Evolutionary conservation across 2,329 filamentous ascomycete genomes (phyloP).

Genomic region (Aureobasidium sp.): DNA sequence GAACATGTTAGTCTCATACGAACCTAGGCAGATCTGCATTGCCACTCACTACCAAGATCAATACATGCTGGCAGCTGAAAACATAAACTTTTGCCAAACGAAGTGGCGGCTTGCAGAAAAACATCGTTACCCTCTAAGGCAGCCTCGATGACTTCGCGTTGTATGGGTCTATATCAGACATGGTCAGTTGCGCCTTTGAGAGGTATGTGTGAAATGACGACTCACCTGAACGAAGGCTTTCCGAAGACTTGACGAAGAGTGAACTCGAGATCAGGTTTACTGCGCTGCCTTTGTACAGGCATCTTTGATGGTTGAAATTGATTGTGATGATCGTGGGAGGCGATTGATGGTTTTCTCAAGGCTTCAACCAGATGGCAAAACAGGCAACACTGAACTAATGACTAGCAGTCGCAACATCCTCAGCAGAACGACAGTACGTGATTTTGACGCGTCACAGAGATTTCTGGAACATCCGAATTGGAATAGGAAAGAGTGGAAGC

Average conservation of each 20-base stretch:
- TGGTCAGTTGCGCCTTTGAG: not conserved
- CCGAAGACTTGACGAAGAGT: slow-evolving; percentile 31
- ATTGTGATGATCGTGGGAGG: not conserved
- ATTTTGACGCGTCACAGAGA: not conserved
- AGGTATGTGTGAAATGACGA: not conserved
- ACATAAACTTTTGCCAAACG: slow-evolving; percentile 52
- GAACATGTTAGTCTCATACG: not conserved
- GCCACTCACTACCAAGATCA: slow-evolving; percentile 67
- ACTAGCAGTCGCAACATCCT: not conserved
- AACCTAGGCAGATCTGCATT: not conserved
- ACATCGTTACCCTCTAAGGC: slow-evolving; percentile 81
- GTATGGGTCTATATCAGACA: slow-evolving; percentile 55
- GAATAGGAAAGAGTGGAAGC: not conserved
- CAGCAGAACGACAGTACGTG: not conserved
- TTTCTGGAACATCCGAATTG: not conserved
- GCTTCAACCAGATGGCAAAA: slow-evolving; percentile 12
- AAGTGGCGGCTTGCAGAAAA: slow-evolving; percentile 83
- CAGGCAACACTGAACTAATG: not conserved
- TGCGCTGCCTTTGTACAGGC: slow-evolving; percentile 12
- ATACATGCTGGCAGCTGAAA: slow-evolving; percentile 46
- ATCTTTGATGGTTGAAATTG: slow-evolving; percentile 1
- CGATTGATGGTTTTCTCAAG: not conserved
- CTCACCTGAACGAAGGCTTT: slow-evolving; percentile 29
- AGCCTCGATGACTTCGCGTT: slow-evolving; percentile 79
- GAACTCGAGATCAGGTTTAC: slow-evolving; percentile 28